Evolutionary conservation across 345 rosid genomes (phyloP), one percentile per base, ranked within the genome.

Genomic region (Eucalyptus curtisii): DNA sequence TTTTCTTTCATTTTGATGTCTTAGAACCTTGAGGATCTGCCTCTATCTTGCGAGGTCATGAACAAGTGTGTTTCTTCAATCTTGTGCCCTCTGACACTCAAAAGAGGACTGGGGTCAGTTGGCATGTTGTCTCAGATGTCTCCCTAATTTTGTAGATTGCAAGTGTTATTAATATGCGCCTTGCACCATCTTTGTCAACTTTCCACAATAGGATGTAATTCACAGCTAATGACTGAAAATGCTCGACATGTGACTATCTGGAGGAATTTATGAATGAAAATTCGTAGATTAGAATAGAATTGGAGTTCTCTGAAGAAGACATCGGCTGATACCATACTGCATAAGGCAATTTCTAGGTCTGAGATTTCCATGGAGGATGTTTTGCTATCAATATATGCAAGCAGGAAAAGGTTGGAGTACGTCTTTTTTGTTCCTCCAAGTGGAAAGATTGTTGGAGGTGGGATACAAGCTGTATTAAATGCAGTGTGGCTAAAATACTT

Each of bases 401-500:
- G 71, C 86, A 86, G 81, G 90, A 95, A 90, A 89, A 96, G 85
- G 52, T 88, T 80, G 42, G 89, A 91, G 44, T 93, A 90, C 24
- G 0, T 4, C 2, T 50, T 50, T 7, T 7, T 52, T 52, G 24
- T 52, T 52, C 55, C 55, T 52, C 55, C 55, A 7, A 52, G 0
- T 0, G 55, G 55, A 52, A 52, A 19, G 55, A 17, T 89, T 88
- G 95, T 96, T 66, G 97, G 95, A 88, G 98, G 98, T 87, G 99
- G 98, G 82, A 92, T 95, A 81, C 76, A 90, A 88, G 90, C 89
- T 66, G 93, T 95, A 31, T 89, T 92, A 86, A 93, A 95, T 89
- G 98, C 94, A n/a, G 97, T 93, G 79, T 94, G 94, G 92, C 91
- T 95, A 94, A 94, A 97, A 91, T 96, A 96, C 88, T 91, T 93